Conservation (phyloP, 2,329 filamentous ascomycete species). For the Rutstroemia sp. region DNA sequence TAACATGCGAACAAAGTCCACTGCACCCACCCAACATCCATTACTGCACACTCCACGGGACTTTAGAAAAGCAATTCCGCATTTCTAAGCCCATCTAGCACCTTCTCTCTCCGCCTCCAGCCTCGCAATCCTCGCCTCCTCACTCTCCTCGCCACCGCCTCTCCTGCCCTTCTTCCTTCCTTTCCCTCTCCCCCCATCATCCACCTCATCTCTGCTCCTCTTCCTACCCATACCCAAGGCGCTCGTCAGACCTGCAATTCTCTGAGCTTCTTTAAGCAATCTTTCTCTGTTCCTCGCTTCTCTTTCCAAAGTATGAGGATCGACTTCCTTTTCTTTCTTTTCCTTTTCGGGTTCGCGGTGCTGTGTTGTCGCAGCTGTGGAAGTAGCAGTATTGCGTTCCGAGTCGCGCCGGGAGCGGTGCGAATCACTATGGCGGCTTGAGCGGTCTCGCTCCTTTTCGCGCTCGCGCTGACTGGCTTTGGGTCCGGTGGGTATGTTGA, state of each 20-base stretch:
- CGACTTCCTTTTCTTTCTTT: slow-evolving; percentile 18
- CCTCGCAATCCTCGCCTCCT: slow-evolving; percentile 32
- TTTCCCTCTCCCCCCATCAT: slow-evolving; percentile 34
- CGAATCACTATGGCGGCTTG: slow-evolving; percentile 14
- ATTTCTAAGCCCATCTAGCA: slow-evolving; percentile 27
- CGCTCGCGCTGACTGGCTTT: slow-evolving; percentile 9
- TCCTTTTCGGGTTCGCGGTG: slow-evolving; percentile 3
- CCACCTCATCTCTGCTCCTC: slow-evolving; percentile 38
- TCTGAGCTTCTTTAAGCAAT: slow-evolving; percentile 60
- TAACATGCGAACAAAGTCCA: too few relatives aligned
- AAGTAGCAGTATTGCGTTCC: slow-evolving; percentile 10
- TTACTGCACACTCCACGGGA: too few relatives aligned
- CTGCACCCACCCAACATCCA: too few relatives aligned
- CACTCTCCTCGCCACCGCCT: slow-evolving; percentile 22
- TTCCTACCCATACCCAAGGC: slow-evolving; percentile 31
- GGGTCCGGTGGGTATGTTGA: slow-evolving; percentile 27
- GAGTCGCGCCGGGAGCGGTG: slow-evolving; percentile 34
- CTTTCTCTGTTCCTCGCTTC: slow-evolving; percentile 60
- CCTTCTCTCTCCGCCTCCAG: slow-evolving; percentile 54
- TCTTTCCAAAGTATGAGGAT: slow-evolving; percentile 57
- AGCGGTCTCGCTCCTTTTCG: slow-evolving; percentile 28
- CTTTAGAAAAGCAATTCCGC: too few relatives aligned
- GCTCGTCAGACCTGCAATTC: slow-evolving; percentile 47
- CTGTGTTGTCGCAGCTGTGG: slow-evolving; percentile 1
- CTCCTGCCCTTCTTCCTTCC: slow-evolving; percentile 37